phyloP scores from a whole-genome alignment of 2,329 filamentous ascomycete genomes.

The Gaeumannomyces sp. region DNA sequence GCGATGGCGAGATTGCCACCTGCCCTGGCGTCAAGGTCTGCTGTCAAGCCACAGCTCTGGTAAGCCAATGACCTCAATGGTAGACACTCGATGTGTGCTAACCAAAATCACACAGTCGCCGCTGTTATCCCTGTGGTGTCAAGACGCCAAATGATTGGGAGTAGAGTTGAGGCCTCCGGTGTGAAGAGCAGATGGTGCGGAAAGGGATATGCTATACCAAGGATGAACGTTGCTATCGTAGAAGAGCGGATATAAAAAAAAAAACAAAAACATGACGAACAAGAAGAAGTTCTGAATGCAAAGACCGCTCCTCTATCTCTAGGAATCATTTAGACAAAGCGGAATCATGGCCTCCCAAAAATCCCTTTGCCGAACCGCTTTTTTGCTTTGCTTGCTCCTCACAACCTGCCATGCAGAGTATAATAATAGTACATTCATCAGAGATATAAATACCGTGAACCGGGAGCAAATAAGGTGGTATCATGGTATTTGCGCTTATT shows the following conservation, averaged over 20 bases:
- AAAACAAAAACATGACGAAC: no score
- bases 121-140: constrained; percentile 25
- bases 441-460: background rate
- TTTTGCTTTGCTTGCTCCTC: background rate
- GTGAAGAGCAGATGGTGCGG: background rate
- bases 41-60: constrained; percentile 25
- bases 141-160: constrained; percentile 10
- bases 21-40: constrained; percentile 26
- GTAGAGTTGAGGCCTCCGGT: background rate
- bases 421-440: constrained; percentile 1
- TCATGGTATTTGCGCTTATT: constrained; percentile 45
- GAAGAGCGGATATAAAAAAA: background rate
- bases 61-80: constrained; percentile 17
- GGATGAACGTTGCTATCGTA: no score
- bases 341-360: background rate
- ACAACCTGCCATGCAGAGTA: constrained; percentile 1
- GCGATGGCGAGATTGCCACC: constrained; percentile 18
- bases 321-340: background rate
- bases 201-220: background rate
- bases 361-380: background rate
- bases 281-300: no score
- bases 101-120: constrained; percentile 19
- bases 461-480: background rate
- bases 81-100: background rate
- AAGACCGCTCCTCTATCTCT: background rate